These are phyloP conservation scores for Isatis lusitanica DNA, from an alignment of 441 rosid genomes.

Conservation along the genomic window DNA sequence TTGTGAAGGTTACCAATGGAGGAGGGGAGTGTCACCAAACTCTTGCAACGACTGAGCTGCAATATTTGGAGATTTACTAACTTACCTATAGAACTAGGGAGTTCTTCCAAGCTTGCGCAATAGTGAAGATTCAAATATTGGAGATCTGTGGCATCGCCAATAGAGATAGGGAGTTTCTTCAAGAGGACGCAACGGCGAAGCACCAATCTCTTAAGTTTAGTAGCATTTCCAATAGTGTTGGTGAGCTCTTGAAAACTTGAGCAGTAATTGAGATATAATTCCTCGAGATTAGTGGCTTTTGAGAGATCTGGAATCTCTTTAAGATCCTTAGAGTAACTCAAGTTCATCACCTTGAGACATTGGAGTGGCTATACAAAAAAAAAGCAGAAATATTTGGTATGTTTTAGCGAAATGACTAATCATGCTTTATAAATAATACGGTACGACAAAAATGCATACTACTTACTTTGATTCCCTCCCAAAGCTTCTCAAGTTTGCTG, in stretches of 20 bases:
- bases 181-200: too few species aligned
- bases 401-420: background rate
- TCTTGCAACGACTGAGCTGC: slow-evolving; percentile 25
- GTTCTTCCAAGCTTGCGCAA: too few species aligned
- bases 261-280: background rate
- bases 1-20: background rate
- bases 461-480: slow-evolving; percentile 38
- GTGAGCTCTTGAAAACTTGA: too few species aligned
- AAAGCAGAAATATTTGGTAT: background rate
- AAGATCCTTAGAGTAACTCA: background rate
- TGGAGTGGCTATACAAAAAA: slow-evolving; percentile 3
- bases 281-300: background rate
- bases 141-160: too few species aligned
- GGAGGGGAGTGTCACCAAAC: background rate
- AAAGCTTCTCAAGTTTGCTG: slow-evolving; percentile 33
- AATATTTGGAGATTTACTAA: too few species aligned
- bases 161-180: too few species aligned
- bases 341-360: background rate
- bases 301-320: slow-evolving; percentile 22
- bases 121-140: too few species aligned
- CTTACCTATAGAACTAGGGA: too few species aligned
- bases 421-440: background rate
- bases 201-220: too few species aligned
- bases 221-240: too few species aligned
- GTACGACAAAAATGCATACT: background rate